A percentile compares a stretch with the other conserved stretches of the same genome.
Evolutionary conservation across 441 rosid genomes (phyloP).

Genomic region (Syzygium syzygioides): DNA sequence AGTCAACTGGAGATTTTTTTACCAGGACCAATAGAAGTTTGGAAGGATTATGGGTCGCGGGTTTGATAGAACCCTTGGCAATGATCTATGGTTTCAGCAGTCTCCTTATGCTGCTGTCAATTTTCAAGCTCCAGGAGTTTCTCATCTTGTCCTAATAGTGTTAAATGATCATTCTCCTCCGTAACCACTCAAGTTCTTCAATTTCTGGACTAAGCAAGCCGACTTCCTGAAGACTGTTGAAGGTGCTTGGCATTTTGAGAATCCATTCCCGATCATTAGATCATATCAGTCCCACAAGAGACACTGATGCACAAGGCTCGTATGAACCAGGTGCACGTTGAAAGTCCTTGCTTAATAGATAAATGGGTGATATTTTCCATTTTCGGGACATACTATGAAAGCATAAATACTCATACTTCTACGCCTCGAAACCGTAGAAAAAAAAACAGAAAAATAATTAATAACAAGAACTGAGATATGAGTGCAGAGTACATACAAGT

Average conservation of each 20-base stretch:
- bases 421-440: not conserved
- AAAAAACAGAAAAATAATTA: not conserved
- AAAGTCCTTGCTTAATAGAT: not conserved
- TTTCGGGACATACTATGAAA: not conserved
- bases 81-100: not conserved
- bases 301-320: not conserved
- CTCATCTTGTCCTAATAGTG: not conserved
- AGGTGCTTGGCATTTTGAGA: not conserved
- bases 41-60: not conserved
- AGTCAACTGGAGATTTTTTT: not conserved
- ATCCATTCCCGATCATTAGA: not conserved
- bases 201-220: not conserved
- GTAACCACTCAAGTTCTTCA: not conserved
- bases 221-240: not conserved
- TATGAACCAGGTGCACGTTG: not conserved
- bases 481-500: not conserved
- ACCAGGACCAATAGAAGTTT: not conserved
- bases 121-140: not conserved
- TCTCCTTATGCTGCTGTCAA: not conserved
- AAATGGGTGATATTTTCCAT: not conserved
- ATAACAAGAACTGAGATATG: not conserved
- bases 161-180: not conserved
- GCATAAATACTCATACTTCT: not conserved
- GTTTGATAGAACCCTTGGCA: not conserved
- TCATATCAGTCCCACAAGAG: not conserved